Evolutionary conservation across 2,329 filamentous ascomycete genomes (phyloP).

Genomic region (Xylogone sp.): DNA sequence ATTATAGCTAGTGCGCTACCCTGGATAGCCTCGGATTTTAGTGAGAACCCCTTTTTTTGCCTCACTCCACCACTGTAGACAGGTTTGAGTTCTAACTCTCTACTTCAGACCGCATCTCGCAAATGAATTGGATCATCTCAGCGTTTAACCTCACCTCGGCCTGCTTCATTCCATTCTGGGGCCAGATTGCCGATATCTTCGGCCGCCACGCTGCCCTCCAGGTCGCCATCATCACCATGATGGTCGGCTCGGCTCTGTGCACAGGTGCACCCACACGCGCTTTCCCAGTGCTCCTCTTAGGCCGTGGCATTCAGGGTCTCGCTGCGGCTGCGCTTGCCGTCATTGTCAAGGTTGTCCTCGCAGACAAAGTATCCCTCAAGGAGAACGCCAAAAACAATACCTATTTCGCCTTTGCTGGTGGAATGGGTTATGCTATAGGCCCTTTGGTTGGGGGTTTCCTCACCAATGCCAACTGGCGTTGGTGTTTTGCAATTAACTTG

Average conservation of each 20-base stretch:
- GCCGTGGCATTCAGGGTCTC: constrained; percentile 59
- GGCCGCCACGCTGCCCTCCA: constrained; percentile 58
- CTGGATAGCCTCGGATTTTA: constrained; percentile 60
- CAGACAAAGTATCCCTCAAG: constrained; percentile 57
- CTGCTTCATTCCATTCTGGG: constrained; percentile 63
- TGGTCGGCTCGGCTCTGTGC: constrained; percentile 59
- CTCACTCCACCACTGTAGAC: too few relatives aligned
- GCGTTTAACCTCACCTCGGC: constrained; percentile 65
- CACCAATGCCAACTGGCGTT: constrained; percentile 54
- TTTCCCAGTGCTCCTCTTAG: constrained; percentile 58
- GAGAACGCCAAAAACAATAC: constrained; percentile 62
- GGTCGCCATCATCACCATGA: constrained; percentile 50
- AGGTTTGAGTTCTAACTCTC: neutral
- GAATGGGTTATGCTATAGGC: constrained; percentile 53
- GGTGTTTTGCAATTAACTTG: constrained; percentile 60
- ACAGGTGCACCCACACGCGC: constrained; percentile 49
- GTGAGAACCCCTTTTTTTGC: constrained; percentile 32
- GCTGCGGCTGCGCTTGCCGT: constrained; percentile 59
- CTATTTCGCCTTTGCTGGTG: constrained; percentile 56
- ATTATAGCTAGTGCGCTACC: constrained; percentile 57
- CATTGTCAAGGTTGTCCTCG: constrained; percentile 57
- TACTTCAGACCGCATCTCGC: constrained; percentile 43
- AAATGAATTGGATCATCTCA: constrained; percentile 67
- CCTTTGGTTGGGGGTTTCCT: constrained; percentile 34
- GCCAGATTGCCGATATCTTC: constrained; percentile 61